Evolutionary conservation across 108 stramenopile species (phyloP), one percentile per base, ranked within the genome.

Genomic region (Epithemia pelagica): DNA sequence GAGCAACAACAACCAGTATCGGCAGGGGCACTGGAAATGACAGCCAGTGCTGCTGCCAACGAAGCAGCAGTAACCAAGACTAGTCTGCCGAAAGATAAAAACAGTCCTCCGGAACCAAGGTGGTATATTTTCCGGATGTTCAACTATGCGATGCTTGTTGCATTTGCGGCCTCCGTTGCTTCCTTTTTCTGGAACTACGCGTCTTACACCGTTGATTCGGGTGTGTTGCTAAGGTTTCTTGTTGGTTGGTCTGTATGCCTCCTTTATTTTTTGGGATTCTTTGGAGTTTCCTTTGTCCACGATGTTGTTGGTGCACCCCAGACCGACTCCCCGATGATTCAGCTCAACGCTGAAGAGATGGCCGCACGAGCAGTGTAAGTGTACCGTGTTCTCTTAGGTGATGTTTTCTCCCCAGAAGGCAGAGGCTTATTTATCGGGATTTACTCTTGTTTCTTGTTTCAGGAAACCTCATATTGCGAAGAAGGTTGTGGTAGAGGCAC

Each of bases 261-360:
- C 51, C 82, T 85, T 66, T 97, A 96, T 84, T 97, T 97, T 69
- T 95, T 97, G 65, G 96, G 95, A 19, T 97, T 97, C 80, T 97
- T 96, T 76, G 96, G 96, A 32, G 90, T 97, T 32, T 84, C 80
- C 30, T 97, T 97, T 67, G 71, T 83, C 28, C 67, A 80, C 88
- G 64, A 77, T 24, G 74, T 29, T 10, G 65, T 26, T 5, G 56
- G 8, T 19, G 56, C 7, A 7, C 5, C 26, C 56, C 25, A 23
- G 21, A n/a, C 15, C 5, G 25, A 23, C 56, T 5, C 56, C 7
- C 56, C 56, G 21, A 58, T 46, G 37, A 5, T 46, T 15, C 37
- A 46, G 15, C 37, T 46, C 10, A 46, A 15, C 37, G 15, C 37
- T 5, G 37, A 46, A 46, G 37, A 46, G 37, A 46, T 46, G 37